Evolutionary conservation across 2,329 filamentous ascomycete genomes (phyloP).

Genomic region (Cephalotrichum gorgonifer): DNA sequence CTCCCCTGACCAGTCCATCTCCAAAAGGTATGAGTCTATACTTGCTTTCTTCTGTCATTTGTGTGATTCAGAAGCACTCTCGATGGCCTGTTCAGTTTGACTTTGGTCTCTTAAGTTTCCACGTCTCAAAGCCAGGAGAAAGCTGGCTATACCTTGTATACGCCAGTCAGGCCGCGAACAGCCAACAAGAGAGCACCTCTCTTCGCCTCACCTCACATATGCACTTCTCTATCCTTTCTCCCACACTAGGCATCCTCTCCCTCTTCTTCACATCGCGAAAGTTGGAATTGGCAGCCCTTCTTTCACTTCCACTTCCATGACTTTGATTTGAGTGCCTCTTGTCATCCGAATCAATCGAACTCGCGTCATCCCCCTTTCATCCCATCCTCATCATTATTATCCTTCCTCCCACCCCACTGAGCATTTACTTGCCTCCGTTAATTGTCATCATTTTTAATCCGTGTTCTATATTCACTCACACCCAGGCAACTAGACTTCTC

Average conservation of each 20-base stretch:
- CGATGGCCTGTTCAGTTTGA: not conserved
- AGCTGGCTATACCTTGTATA: not conserved
- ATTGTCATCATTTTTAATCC: not conserved
- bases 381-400: too few relatives aligned
- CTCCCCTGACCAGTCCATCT: not conserved
- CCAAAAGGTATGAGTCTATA: not conserved
- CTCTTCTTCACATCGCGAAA: not conserved
- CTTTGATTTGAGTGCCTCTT: not conserved
- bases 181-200: not conserved
- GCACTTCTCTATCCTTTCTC: not conserved
- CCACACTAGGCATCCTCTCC: not conserved
- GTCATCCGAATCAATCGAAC: not conserved
- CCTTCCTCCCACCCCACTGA: too few relatives aligned
- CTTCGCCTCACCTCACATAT: not conserved
- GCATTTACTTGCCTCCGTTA: too few relatives aligned
- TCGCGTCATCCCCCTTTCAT: not conserved
- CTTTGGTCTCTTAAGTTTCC: constrained; percentile 1
- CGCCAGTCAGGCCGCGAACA: not conserved
- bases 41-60: not conserved
- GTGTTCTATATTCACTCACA: not conserved
- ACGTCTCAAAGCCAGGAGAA: not conserved
- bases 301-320: not conserved
- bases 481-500: not conserved
- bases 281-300: not conserved
- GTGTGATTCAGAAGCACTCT: not conserved